A percentile compares a stretch with the other conserved stretches of the same genome.
phyloP scores from a whole-genome alignment of 176 grass and related monocot species.

The Metroxylon sagu region DNA sequence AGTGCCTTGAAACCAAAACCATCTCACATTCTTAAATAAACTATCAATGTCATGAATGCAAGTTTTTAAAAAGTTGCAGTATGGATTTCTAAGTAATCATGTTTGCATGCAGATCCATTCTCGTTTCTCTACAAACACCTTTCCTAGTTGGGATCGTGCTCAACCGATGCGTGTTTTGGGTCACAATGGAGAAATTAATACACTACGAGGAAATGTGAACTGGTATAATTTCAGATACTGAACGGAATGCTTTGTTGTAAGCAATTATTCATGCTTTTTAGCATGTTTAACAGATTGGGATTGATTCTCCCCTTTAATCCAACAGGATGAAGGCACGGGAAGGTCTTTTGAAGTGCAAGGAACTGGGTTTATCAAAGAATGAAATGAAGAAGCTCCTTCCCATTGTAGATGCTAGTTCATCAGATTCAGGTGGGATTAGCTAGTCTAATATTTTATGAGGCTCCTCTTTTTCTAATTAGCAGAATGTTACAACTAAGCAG shows the following conservation, averaged over 20 bases:
- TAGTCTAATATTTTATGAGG: no score
- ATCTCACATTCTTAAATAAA: no score
- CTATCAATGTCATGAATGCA: no score
- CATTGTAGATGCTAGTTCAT: constrained; percentile 90
- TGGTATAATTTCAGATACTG: constrained; percentile 45
- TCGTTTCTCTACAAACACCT: constrained; percentile 94
- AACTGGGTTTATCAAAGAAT: constrained; percentile 75
- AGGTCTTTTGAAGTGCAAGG: constrained; percentile 69
- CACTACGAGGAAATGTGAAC: constrained; percentile 83
- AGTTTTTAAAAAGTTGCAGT: not conserved
- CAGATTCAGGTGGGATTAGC: constrained; percentile 62
- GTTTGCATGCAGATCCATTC: constrained; percentile 66
- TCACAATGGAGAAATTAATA: constrained; percentile 98
- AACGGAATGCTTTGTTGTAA: no score
- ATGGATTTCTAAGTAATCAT: constrained; percentile 12
- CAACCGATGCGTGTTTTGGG: constrained; percentile 94
- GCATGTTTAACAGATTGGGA: no score
- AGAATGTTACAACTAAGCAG: no score
- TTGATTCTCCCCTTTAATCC: not conserved
- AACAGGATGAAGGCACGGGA: constrained; percentile 94
- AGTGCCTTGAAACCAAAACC: no score
- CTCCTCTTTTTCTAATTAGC: no score
- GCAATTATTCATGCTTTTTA: no score
- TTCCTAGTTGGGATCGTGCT: constrained; percentile 95
- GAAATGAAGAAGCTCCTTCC: constrained; percentile 74